Evolutionary conservation across 129 eudicot genomes (phyloP).

Genomic region (Deinandra increscens): DNA sequence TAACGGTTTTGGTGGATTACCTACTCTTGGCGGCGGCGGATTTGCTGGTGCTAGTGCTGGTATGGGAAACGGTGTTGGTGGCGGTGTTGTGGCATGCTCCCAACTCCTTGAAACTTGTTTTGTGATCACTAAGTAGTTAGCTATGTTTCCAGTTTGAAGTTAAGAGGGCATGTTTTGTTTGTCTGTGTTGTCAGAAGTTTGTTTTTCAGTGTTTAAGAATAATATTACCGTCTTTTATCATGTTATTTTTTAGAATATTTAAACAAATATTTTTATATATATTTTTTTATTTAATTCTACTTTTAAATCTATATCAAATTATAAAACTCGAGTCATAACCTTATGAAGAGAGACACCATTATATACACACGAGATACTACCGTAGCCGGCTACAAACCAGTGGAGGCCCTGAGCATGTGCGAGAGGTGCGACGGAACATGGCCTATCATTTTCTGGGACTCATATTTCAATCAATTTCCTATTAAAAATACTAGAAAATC

Average conservation of each 20-base stretch:
- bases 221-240: slow-evolving; percentile 4
- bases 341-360: no score
- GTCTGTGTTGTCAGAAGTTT: slow-evolving; percentile 12
- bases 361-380: no score
- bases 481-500: no score
- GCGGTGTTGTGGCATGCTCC: no score
- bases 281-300: no score
- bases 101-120: slow-evolving; percentile 36
- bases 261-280: slow-evolving; percentile 6
- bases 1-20: slow-evolving; percentile 38
- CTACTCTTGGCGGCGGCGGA: slow-evolving; percentile 45
- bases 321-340: no score
- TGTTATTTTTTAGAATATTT: slow-evolving; percentile 8
- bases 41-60: slow-evolving; percentile 28
- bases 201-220: not conserved
- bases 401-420: no score
- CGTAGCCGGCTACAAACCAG: not conserved
- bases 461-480: no score
- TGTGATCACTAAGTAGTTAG: slow-evolving; percentile 14
- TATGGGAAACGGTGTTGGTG: slow-evolving; percentile 22
- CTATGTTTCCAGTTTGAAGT: not conserved
- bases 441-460: no score
- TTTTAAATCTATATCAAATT: no score
- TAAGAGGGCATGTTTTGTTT: slow-evolving; percentile 9
- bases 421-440: no score